phyloP scores from a whole-genome alignment of 1,284 basidiomycete genomes.

The Apiotrichum veenhuisii region DNA sequence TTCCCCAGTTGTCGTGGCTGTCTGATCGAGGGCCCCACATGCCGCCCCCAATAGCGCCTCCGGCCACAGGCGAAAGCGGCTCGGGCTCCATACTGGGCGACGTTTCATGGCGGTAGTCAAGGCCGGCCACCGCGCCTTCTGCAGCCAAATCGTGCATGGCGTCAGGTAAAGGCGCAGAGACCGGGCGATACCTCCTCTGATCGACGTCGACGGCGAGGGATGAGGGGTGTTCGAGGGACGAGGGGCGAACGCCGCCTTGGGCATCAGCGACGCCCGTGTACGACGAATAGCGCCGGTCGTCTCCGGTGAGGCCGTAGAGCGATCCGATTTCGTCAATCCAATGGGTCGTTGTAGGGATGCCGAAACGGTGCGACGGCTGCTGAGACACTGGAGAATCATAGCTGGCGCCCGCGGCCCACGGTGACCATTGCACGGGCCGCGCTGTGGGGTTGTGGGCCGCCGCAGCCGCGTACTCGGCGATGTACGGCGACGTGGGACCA shows the following conservation, averaged over 20 bases:
- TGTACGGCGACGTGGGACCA: neutral
- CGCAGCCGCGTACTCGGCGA: neutral
- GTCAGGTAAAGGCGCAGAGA: conserved; percentile 1
- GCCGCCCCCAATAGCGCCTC: neutral
- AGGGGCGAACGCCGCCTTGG: neutral
- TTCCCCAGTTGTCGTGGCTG: neutral
- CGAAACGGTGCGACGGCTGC: neutral
- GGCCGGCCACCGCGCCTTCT: neutral
- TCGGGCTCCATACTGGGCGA: neutral
- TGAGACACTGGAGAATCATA: neutral
- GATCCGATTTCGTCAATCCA: conserved; percentile 2
- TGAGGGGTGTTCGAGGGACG: neutral
- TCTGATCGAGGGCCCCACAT: conserved; percentile 1
- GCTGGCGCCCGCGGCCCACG: neutral
- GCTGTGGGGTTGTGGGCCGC: no score
- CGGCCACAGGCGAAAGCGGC: neutral
- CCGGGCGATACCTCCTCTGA: neutral
- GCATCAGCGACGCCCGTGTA: no score
- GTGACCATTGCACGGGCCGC: neutral
- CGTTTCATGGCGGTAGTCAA: no score
- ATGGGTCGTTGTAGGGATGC: neutral
- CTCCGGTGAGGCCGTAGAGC: neutral
- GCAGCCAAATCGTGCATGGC: neutral
- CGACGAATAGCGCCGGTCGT: neutral
- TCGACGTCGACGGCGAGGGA: neutral